Evolutionary conservation across 768 basidiomycete genomes (phyloP).

Genomic region (Hortiboletus flavorubellus): DNA sequence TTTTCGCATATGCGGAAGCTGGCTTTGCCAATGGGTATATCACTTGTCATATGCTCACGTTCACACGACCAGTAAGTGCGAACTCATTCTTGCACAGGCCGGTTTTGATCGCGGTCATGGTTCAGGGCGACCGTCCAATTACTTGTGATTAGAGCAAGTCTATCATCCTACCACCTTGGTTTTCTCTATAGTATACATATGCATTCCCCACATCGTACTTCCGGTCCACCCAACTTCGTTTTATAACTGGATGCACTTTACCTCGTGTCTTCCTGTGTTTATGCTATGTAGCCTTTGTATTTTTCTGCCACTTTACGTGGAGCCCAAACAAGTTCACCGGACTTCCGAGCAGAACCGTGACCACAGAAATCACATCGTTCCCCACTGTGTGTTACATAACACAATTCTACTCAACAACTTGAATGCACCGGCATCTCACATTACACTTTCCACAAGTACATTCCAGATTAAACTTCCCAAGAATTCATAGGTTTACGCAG

Average conservation of each 20-base stretch:
- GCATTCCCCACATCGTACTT: background rate
- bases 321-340: conserved; percentile 2
- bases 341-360: too few species aligned
- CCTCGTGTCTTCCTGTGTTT: conserved; percentile 12
- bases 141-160: conserved; percentile 42
- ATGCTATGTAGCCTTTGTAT: background rate
- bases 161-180: conserved; percentile 12
- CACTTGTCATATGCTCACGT: conserved; percentile 79
- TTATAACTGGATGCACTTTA: conserved; percentile 18
- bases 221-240: conserved; percentile 19
- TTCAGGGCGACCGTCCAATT: conserved; percentile 49
- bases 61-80: conserved; percentile 55
- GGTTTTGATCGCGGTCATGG: conserved; percentile 3
- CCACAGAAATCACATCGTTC: too few species aligned
- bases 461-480: too few species aligned
- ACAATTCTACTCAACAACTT: too few species aligned
- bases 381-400: too few species aligned
- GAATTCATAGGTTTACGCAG: too few species aligned
- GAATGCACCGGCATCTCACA: too few species aligned
- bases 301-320: conserved; percentile 9
- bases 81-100: background rate
- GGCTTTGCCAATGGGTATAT: conserved; percentile 80
- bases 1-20: conserved; percentile 78
- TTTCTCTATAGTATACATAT: conserved; percentile 21
- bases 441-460: too few species aligned